phyloP scores from a whole-genome alignment of 2,329 filamentous ascomycete species.

The Neopestalotiopsis sp. region DNA sequence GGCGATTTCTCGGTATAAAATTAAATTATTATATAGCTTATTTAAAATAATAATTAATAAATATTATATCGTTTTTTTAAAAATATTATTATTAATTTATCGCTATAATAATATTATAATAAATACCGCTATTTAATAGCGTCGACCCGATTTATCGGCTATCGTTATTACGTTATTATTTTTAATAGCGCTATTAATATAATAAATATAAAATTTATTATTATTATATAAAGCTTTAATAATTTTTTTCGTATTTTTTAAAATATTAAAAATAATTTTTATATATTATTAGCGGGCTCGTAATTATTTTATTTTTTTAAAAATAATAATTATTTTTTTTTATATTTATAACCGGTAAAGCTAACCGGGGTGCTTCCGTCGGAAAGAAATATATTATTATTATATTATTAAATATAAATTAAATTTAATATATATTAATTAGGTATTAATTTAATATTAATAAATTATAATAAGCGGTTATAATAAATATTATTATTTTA shows the following conservation, averaged over 20 bases:
- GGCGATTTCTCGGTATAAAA: no score
- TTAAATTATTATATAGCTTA: no score
- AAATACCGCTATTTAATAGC: no score
- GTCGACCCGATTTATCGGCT: background rate
- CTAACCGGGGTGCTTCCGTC: background rate
- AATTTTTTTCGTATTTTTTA: no score
- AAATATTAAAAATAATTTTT: no score
- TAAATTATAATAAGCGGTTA: no score
- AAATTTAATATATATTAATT: background rate
- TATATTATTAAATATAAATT: background rate
- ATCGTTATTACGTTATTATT: background rate
- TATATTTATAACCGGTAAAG: background rate
- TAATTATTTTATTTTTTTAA: background rate
- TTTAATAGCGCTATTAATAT: background rate
- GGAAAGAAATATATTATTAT: background rate
- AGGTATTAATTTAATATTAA: background rate
- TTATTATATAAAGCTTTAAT: no score
- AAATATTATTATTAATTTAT: background rate
- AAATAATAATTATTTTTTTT: background rate
- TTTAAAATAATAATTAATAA: no score
- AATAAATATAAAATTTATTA: background rate
- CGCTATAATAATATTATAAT: no score
- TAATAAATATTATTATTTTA: background rate
- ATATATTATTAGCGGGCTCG: no score
- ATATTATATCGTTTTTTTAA: no score